phyloP scores from a whole-genome alignment of 768 basidiomycete species.

The Termitomyces sp. region DNA sequence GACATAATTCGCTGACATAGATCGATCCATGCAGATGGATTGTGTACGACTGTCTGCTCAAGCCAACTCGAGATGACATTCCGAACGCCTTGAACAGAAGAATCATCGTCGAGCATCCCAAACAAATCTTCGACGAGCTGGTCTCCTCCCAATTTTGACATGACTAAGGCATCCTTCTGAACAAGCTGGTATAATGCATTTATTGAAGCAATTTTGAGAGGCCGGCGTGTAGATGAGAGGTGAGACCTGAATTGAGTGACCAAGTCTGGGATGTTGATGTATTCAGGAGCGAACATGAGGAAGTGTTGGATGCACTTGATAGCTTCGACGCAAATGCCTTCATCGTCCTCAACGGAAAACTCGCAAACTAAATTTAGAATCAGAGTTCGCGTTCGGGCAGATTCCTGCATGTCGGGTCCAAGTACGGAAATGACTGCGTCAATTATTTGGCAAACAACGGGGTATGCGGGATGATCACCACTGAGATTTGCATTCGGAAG shows the following conservation, averaged over 20 bases:
- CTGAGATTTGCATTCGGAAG: slow-evolving; percentile 78
- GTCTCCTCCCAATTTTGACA: slow-evolving; percentile 94
- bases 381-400: slow-evolving; percentile 68
- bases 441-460: slow-evolving; percentile 85
- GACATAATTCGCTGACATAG: slow-evolving; percentile 97
- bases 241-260: slow-evolving; percentile 75
- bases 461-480: slow-evolving; percentile 89
- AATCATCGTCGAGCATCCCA: slow-evolving; percentile 91
- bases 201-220: slow-evolving; percentile 90
- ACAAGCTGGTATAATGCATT: slow-evolving; percentile 96
- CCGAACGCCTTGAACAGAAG: slow-evolving; percentile 88
- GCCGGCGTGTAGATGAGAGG: slow-evolving; percentile 74
- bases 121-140: slow-evolving; percentile 92
- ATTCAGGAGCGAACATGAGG: slow-evolving; percentile 89
- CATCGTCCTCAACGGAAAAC: slow-evolving; percentile 81
- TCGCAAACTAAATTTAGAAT: slow-evolving; percentile 83
- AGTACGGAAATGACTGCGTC: slow-evolving; percentile 92
- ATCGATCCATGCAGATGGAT: slow-evolving; percentile 97
- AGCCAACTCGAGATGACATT: slow-evolving; percentile 94
- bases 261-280: slow-evolving; percentile 76
- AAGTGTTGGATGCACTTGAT: slow-evolving; percentile 96
- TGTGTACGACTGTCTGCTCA: slow-evolving; percentile 86
- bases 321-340: slow-evolving; percentile 86
- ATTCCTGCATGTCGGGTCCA: slow-evolving; percentile 94
- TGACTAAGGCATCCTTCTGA: slow-evolving; percentile 86